Evolutionary conservation across 768 basidiomycete species (phyloP).

Genomic region (Psilocybe subaeruginosa): DNA sequence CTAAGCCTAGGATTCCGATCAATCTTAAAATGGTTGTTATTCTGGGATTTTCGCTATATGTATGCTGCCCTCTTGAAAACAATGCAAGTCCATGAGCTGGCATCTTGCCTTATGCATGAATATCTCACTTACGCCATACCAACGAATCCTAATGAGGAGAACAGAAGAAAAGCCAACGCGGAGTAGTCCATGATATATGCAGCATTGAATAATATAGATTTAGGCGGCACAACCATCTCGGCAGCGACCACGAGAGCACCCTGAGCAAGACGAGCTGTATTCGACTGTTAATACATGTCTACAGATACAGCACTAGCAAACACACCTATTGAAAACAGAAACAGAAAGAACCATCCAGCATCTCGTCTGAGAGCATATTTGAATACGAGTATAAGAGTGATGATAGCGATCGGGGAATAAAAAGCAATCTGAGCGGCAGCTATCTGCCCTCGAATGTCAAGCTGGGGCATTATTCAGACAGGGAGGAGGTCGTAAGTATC

Average conservation of each 20-base stretch:
- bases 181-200: conserved; percentile 54
- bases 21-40: conserved; percentile 40
- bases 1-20: conserved; percentile 37
- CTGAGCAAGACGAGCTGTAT: conserved; percentile 57
- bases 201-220: conserved; percentile 50
- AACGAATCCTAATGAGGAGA: conserved; percentile 50
- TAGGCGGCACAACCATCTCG: conserved; percentile 41
- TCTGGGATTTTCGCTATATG: conserved; percentile 52
- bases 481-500: conserved; percentile 25
- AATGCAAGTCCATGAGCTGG: neutral
- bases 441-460: conserved; percentile 52
- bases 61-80: conserved; percentile 46
- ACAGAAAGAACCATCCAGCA: conserved; percentile 71
- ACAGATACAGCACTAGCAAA: conserved; percentile 10
- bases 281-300: neutral
- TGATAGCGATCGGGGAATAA: conserved; percentile 56
- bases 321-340: conserved; percentile 61
- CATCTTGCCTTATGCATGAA: neutral
- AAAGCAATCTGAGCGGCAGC: conserved; percentile 62
- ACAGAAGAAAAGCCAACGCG: conserved; percentile 41
- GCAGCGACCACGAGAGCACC: conserved; percentile 61
- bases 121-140: conserved; percentile 47
- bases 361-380: conserved; percentile 61
- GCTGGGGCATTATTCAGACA: conserved; percentile 37
- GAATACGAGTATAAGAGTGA: conserved; percentile 47